phyloP scores from a whole-genome alignment of 1,139 yeast species.

The Lodderomyces orthopsilosis region DNA sequence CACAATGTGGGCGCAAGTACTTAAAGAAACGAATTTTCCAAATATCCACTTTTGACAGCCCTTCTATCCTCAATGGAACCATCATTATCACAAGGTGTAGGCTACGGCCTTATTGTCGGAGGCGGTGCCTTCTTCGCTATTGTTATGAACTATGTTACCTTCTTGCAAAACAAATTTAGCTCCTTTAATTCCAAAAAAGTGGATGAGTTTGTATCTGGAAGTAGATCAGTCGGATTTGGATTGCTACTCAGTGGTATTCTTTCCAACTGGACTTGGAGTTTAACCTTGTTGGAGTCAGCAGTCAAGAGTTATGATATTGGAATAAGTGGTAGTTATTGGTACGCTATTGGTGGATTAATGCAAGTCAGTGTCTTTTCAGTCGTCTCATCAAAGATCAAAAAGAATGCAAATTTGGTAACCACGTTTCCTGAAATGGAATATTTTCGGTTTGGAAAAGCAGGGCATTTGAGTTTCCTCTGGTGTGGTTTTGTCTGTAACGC shows the following conservation, averaged over 20 bases:
- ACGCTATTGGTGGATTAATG: constrained; percentile 33
- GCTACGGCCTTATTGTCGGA: constrained; percentile 35
- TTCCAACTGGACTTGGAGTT: constrained; percentile 38
- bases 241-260: constrained; percentile 32
- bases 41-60: neutral
- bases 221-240: constrained; percentile 32
- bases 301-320: constrained; percentile 15
- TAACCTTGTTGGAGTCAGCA: constrained; percentile 24
- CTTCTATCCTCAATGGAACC: constrained; percentile 20
- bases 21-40: neutral
- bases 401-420: constrained; percentile 36
- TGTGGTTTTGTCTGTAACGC: constrained; percentile 39
- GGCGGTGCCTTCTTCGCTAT: constrained; percentile 34
- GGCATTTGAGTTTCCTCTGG: constrained; percentile 35
- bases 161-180: constrained; percentile 28
- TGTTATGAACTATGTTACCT: constrained; percentile 29
- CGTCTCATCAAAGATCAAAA: constrained; percentile 36
- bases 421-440: constrained; percentile 41
- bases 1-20: neutral
- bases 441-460: constrained; percentile 34
- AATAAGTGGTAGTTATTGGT: constrained; percentile 30
- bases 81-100: constrained; percentile 32
- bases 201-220: constrained; percentile 39
- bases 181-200: constrained; percentile 24
- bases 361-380: constrained; percentile 38